Base-by-base conservation (phyloP, 495 filamentous ascomycete species). In the Lasiosphaeriaceae sp. region DNA sequence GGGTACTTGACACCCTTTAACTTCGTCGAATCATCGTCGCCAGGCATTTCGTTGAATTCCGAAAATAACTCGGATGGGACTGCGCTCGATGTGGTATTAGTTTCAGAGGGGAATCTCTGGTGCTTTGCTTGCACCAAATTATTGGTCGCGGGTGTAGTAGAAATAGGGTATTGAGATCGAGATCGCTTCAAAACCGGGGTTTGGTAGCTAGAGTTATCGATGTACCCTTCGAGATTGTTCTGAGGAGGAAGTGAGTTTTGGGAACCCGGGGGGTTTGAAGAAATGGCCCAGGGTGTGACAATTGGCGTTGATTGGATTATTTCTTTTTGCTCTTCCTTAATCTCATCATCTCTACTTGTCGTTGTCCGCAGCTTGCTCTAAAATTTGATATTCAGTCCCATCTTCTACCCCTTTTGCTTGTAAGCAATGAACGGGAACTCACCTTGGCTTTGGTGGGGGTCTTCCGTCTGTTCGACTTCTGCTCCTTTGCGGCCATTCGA, bases 1-100 rank as follows among this genome's bases (percentile, higher is more conserved):
- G 88, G 88, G 78, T 83, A 95, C 47, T 81, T 67, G 8, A 89
- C 71, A 0, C 92, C 92, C 69, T 96, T 96, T 56, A 96, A 74
- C 64, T 76, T 77, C 50, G 69, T 70, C 52, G 59, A 50, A 23
- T 75, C 71, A 35, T 66, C 70, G 52, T 70, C 65, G 17, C 71
- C 70, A 3, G 46, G 44, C 1, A 59, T 56, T 23, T 74, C 71
- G 0, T 55, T 62, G 20, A 56, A 44, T 21, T 73, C 71, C 0
- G 62, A 61, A 11, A 54, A 51, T 24, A 58, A 52, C 11, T 77
- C 74, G 1, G 68, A 69, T 2, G 61, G 52, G 35, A 57, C 51
- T 11, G 61, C 59, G 47, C 73, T 77, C 39, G 66, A 60, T 11
- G 67, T 53, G 3, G 64, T 62, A 14, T 56, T 60, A 4, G 54